Evolutionary conservation across 305 asterid species (phyloP).

Genomic region (Fraxinus latifolia): DNA sequence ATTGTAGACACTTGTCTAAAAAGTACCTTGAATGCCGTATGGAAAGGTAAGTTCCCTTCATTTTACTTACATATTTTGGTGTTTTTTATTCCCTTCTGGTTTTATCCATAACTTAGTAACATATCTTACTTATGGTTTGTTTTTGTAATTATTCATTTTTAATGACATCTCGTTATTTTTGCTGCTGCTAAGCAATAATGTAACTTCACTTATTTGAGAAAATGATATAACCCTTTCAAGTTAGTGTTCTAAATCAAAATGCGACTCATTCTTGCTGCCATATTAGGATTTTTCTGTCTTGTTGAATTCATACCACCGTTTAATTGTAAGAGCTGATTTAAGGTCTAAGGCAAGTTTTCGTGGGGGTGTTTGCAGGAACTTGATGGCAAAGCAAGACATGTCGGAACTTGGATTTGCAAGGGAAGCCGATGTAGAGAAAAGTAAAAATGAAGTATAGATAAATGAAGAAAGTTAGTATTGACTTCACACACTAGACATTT

Average conservation of each 20-base stretch:
- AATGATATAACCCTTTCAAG: neutral
- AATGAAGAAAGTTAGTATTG: slow-evolving; percentile 22
- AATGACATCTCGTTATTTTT: neutral
- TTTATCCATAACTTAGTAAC: neutral
- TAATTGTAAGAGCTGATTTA: neutral
- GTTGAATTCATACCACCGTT: neutral
- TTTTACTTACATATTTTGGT: neutral
- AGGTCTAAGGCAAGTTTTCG: neutral
- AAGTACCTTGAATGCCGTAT: slow-evolving; percentile 87
- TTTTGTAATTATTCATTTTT: neutral
- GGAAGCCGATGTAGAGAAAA: slow-evolving; percentile 24
- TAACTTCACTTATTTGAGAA: neutral
- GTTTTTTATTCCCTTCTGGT: neutral
- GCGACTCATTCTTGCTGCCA: neutral
- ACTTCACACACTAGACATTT: neutral
- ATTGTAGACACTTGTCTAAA: slow-evolving; percentile 69
- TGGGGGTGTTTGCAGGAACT: slow-evolving; percentile 56
- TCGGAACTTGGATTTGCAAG: slow-evolving; percentile 76
- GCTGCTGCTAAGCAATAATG: neutral
- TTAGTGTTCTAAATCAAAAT: neutral
- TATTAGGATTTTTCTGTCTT: neutral
- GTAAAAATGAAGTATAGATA: slow-evolving; percentile 28
- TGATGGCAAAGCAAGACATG: slow-evolving; percentile 97
- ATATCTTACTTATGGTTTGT: neutral
- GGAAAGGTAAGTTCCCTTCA: slow-evolving; percentile 62